These are phyloP conservation scores for Arbutus unedo DNA, from an alignment of 148 eudicot genomes.

Conservation along the genomic window DNA sequence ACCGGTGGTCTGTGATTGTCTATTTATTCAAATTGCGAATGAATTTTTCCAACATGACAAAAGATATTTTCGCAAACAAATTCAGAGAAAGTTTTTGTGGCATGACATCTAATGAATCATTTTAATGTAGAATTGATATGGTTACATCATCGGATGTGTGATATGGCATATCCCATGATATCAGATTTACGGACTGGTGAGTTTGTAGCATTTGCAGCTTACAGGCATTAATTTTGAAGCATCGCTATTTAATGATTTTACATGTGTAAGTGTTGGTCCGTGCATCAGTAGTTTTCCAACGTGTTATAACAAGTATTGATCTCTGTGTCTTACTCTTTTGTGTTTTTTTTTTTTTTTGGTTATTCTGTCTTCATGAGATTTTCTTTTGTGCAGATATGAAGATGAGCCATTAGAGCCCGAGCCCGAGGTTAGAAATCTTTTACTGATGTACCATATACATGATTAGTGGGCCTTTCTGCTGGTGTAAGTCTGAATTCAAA, in stretches of 20 bases:
- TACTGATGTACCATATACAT: neutral
- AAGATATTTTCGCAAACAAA: neutral
- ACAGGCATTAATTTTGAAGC: neutral
- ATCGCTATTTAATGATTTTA: neutral
- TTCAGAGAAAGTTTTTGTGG: neutral
- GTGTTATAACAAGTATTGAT: neutral
- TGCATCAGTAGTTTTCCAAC: neutral
- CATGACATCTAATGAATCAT: neutral
- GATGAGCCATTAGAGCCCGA: conserved; percentile 55
- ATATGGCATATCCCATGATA: neutral
- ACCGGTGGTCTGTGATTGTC: neutral
- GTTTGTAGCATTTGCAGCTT: neutral
- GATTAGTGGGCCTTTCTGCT: conserved; percentile 6
- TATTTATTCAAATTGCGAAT: neutral
- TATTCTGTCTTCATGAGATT: neutral
- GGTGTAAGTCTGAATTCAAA: neutral
- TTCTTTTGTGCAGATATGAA: conserved; percentile 29
- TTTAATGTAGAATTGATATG: neutral
- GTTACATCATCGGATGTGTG: too few species aligned
- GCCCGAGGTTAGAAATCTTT: conserved; percentile 32
- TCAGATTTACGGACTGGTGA: neutral
- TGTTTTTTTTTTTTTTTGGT: neutral
- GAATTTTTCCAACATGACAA: neutral
- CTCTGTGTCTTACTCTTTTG: neutral
- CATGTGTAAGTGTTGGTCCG: neutral